Base-by-base conservation (phyloP, 768 basidiomycete species). In the Mycena floridula region DNA sequence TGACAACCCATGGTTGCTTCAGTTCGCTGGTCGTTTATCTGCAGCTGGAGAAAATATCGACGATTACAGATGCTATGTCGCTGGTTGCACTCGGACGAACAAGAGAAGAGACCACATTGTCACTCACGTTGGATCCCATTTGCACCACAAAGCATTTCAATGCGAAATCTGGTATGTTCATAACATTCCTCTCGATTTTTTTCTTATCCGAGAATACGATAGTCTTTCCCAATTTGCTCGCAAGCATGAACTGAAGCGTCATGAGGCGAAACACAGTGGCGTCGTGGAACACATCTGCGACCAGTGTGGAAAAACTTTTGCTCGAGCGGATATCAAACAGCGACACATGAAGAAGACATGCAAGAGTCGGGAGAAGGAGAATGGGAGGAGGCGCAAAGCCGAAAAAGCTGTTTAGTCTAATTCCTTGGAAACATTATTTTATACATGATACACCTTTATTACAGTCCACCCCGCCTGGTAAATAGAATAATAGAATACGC, bases 241-340 rank as follows among this genome's bases (percentile, higher is more conserved):
- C 47, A 85, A 81, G 59, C 85, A 87, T 53, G 84, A 87, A 57
- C 84, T 81, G 65, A 85, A 84, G 56, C 76, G 85, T 22, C 85
- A 87, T 48, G 82, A 84, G 18, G 32, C 32, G 15, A 13, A 35
- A 15, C 32, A 35, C 32, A 18, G 18, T 15, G 18, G 18, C 13
- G 13, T 3, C 32, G 15, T 13, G 18, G 15, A 13, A 3, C 18
- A 35, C 32, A 35, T 35, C 32, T 35, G 32, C 32, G 18, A 13
- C 4, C 18, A 4, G 13, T 35, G 32, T 35, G 3, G 18, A 18
- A 13, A 35, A 18, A 35, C 32, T 15, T 35, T 35, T 35, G 18
- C 15, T 18, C 32, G 32, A 18, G 18, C 18, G 18, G 32, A 35
- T 18, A 15, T 18, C 18, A 35, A 15, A 18, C 32, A 18, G 18